These are phyloP conservation scores for Malus hybrid DNA, from an alignment of 331 rosid genomes.

Conservation along the genomic window DNA sequence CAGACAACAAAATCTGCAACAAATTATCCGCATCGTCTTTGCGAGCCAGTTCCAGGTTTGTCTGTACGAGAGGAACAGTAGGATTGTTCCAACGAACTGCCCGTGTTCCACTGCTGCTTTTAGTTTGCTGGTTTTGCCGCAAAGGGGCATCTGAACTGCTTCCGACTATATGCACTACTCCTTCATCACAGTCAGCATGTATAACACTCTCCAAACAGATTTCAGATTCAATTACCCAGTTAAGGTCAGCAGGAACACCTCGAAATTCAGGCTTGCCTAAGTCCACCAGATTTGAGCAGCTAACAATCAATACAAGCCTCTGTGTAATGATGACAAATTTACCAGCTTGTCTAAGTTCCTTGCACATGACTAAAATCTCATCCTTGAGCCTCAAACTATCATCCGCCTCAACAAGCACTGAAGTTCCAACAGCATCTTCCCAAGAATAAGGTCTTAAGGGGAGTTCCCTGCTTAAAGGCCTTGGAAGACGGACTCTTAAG, in stretches of 20 bases:
- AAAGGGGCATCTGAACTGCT: slow-evolving; percentile 57
- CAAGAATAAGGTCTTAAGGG: slow-evolving; percentile 79
- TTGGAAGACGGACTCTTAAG: slow-evolving; percentile 66
- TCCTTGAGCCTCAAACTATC: slow-evolving; percentile 57
- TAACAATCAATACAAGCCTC: slow-evolving; percentile 48
- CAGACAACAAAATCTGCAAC: slow-evolving; percentile 42
- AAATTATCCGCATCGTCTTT: slow-evolving; percentile 56
- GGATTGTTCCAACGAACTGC: slow-evolving; percentile 57
- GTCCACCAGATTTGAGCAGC: slow-evolving; percentile 52
- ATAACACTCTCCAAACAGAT: slow-evolving; percentile 70
- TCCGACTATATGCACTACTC: slow-evolving; percentile 67
- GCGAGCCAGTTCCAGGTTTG: slow-evolving; percentile 55
- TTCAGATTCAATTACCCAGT: slow-evolving; percentile 67
- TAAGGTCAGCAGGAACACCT: slow-evolving; percentile 60
- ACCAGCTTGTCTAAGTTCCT: slow-evolving; percentile 74
- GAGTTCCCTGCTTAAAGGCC: slow-evolving; percentile 52
- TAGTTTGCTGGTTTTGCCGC: slow-evolving; percentile 49
- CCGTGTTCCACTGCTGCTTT: slow-evolving; percentile 34
- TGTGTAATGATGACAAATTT: slow-evolving; percentile 63
- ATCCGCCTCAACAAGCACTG: slow-evolving; percentile 59
- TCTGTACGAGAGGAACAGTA: slow-evolving; percentile 76
- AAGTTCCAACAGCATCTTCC: slow-evolving; percentile 84
- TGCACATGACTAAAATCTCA: slow-evolving; percentile 69
- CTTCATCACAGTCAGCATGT: slow-evolving; percentile 49
- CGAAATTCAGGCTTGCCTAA: slow-evolving; percentile 71